Conservation (phyloP, 1,139 yeast genomes). For the Arxiozyma slooffiae region DNA sequence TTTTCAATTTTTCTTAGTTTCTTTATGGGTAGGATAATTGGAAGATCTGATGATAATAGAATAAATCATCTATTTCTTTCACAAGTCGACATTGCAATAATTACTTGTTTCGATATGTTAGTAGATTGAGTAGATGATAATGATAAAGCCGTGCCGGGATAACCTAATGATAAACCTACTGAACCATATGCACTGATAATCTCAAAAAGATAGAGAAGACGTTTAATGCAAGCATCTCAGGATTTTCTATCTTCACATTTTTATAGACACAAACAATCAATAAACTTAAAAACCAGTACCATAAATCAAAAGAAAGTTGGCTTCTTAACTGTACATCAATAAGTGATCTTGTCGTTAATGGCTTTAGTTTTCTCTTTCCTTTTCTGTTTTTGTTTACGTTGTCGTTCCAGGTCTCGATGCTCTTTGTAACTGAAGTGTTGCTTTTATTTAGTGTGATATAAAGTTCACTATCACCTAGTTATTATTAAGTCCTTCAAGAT, state of each 20-base stretch:
- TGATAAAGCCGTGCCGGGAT: constrained; percentile 54
- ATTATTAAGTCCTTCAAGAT: constrained; percentile 7
- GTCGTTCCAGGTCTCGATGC: background rate
- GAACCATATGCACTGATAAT: constrained; percentile 93
- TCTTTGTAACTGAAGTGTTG: background rate
- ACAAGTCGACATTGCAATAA: constrained; percentile 62
- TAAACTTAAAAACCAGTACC: constrained; percentile 82
- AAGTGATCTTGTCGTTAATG: constrained; percentile 39
- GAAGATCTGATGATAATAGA: constrained; percentile 87
- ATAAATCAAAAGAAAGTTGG: constrained; percentile 84
- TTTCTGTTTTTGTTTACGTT: background rate
- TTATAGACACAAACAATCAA: constrained; percentile 82
- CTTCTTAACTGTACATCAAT: constrained; percentile 81
- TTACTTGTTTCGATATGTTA: constrained; percentile 65
- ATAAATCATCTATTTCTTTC: constrained; percentile 73
- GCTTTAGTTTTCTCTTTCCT: background rate
- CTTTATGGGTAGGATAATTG: constrained; percentile 74
- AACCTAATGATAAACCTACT: constrained; percentile 83
- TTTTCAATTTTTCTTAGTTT: constrained; percentile 57
- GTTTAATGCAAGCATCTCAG: constrained; percentile 42
- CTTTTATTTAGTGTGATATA: background rate
- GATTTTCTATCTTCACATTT: constrained; percentile 45
- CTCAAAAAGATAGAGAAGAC: constrained; percentile 75
- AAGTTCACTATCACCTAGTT: background rate
- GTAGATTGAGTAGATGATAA: constrained; percentile 68